Base-by-base conservation (phyloP, 805 yeast species). In the Torulaspora franciscae region DNA sequence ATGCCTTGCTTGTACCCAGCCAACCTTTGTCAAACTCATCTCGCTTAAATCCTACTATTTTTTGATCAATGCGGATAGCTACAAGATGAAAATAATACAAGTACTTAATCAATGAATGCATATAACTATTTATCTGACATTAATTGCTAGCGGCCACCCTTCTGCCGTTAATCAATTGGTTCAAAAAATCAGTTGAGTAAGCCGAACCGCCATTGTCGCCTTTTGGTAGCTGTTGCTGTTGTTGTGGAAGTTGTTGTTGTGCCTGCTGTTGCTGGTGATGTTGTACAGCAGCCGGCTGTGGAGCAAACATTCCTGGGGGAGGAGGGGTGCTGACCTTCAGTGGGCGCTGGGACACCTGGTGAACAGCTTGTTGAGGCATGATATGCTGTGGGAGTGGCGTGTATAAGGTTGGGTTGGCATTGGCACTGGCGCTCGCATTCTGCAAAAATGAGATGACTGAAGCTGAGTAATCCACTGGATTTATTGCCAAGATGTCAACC, bases 131-230 rank as follows among this genome's bases (percentile, higher is more conserved):
- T 32, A 32, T 27, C 30, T 24, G 19, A 26, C 28, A 14, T 46
- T 43, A 58, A 38, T 54, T 59, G 15, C 59, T 56, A 15, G 71
- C 68, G 40, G 66, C 58, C 36, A 67, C 61, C 55, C 70, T 77
- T 61, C 83, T 85, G 24, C 95, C 95, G 55, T 83, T 82, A 81
- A 89, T 82, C 60, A 89, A 71, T 64, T 88, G 96, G 46, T 80
- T 86, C 56, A 89, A 73, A 58, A 89, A 73, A 60, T 88, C 95
- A 32, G 88, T 81, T 48, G 90, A 83, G 39, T 85, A 79, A 23
- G 80, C 77, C 6, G 64, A 65, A 40, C 51, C 55, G 6, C 54
- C 36, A 40, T 54, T 45, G 36, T 47, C 48, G 17, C 56, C 54
- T 22, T 54, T 55, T 17, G 56, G 43, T 24, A 45, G 41, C 28